Base-by-base conservation (phyloP, 2,329 filamentous ascomycete species). In the Botrytis pseudocinerea region DNA sequence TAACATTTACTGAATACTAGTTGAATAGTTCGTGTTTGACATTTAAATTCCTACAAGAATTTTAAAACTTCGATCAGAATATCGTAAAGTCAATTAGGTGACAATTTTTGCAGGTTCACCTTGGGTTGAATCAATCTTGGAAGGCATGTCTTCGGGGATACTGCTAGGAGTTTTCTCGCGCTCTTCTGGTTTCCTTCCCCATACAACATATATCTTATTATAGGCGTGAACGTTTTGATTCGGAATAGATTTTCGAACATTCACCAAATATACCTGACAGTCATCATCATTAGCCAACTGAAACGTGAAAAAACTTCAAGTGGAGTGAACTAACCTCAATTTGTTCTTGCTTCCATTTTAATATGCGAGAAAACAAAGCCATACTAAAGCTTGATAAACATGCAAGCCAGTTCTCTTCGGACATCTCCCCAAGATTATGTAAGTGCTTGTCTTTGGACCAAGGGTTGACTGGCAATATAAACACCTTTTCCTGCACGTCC, bases 401-500 rank as follows among this genome's bases (percentile, higher is more conserved):
- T 6, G 73, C 66, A 5, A 79, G 70, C 74, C 75, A 77, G 60
- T 81, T 81, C 18, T 76, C 74, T 48, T 78, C 79, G 25, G 73
- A 76, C 77, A 78, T 76, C 54, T 74, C 73, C 2, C 79, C 79
- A 32, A 79, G 42, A 2, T 69, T 69, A 62, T 79, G 78, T 70
- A 78, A 48, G 42, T 78, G 75, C 40, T 70, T 73, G 51, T 80
- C 80, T 75, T 84, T 85, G 0, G 88, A 82, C 88, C 88, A 90
- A 7, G 82, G 81, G 48, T 87, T 88, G 64, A 86, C 82, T 0
- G 88, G 88, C 54, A 89, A 81, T 78, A 86, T 88, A 79, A 86
- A 87, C 1, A 86, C 77, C 35, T 81, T 82, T 78, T 89, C 83
- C 44, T 85, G 83, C 20, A 90, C 83, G 70, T 89, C 86, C 10